Base-by-base conservation (phyloP, 1,139 yeast genomes). In the Sugiyamaella castrensis region DNA sequence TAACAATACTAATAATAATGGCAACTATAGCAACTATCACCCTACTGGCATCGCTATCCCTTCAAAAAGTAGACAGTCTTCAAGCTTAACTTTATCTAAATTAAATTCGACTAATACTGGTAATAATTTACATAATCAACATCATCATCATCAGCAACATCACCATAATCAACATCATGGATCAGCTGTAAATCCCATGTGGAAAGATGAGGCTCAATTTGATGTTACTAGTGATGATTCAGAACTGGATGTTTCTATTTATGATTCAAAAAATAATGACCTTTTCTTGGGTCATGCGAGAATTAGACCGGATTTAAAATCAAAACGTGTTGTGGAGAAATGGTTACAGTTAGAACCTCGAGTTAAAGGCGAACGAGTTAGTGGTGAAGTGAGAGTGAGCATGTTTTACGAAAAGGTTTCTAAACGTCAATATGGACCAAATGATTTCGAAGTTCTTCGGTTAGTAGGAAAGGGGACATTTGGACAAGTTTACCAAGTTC, bases 401-500 rank as follows among this genome's bases (percentile, higher is more conserved):
- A 80, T 91, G 77, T 83, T 82, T 53, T 91, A 84, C 66, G 80
- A 85, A 46, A 75, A 81, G 35, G 82, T 86, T 36, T 72, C 78
- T 50, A 83, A 84, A 66, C 80, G 81, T 58, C 87, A 84, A 58
- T 88, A 84, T 63, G 96, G 96, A 1, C 98, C 98, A 5, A 84
- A 84, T 52, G 97, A 92, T 70, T 92, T 92, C 68, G 96, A 91
- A 64, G 87, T 91, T 15, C 78, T 92, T 60, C 77, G 96, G 62
- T 74, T 92, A 48, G 75, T 92, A 54, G 98, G 98, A 53, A 89
- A 88, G 65, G 98, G 98, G 46, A 92, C 98, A 0, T 92, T 92
- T 74, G 98, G 98, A 30, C 96, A 87, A 70, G 98, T 92, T 36
- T 92, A 84, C 69, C 98, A 91, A 70, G 98, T 92, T 41, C 82